These are phyloP conservation scores for Dendrobium chrysotoxum DNA, from an alignment of 106 monocot genomes.

Conservation along the genomic window DNA sequence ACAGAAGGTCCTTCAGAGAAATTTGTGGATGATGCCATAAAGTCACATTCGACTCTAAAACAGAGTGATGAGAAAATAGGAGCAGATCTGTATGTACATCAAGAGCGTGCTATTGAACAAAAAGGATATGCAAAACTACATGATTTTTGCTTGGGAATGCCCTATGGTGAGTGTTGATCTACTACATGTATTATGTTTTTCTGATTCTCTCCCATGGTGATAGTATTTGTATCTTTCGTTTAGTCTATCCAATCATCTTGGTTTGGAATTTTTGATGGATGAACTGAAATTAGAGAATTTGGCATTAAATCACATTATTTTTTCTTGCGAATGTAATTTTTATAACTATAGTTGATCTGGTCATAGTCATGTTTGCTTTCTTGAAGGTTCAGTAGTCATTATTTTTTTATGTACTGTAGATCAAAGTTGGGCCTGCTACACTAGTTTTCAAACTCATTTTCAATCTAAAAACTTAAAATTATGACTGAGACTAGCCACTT, in stretches of 20 bases:
- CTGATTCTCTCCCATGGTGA: not conserved
- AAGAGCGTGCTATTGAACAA: conserved; percentile 12
- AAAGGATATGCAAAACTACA: conserved; percentile 32
- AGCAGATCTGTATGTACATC: not conserved
- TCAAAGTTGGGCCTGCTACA: not conserved
- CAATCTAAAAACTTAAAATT: not conserved
- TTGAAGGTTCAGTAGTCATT: not conserved
- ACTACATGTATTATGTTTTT: not conserved
- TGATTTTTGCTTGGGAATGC: conserved; percentile 41
- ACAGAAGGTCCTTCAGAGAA: conserved; percentile 10
- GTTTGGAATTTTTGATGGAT: not conserved
- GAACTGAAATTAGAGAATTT: not conserved
- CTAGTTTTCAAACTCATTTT: not conserved
- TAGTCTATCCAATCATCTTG: not conserved
- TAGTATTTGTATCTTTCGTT: not conserved
- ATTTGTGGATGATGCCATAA: not conserved
- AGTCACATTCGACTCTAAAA: not conserved
- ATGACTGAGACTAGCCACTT: not conserved
- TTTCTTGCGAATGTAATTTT: not conserved
- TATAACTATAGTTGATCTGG: not conserved
- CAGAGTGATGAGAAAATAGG: conserved; percentile 3
- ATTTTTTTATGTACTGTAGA: not conserved
- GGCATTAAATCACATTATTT: not conserved
- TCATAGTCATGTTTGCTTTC: not conserved
- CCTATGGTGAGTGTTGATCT: conserved; percentile 24